phyloP scores from a whole-genome alignment of 192 early-diverging fungal species.

The Allomyces javanicus region DNA sequence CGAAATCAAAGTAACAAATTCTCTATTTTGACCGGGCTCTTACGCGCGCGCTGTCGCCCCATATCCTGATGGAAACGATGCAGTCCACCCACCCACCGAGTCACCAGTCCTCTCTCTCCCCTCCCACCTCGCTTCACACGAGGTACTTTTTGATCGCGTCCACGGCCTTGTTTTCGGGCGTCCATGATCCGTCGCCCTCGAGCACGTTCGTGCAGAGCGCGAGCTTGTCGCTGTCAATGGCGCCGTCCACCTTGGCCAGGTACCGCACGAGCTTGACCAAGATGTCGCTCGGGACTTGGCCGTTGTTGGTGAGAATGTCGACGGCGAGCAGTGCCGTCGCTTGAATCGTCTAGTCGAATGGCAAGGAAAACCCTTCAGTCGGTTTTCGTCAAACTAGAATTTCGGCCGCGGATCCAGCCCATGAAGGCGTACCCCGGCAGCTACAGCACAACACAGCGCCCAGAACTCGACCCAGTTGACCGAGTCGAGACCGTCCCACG shows the following conservation, averaged over 20 bases:
- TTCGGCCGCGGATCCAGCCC: too few relatives aligned
- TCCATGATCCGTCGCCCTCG: too few relatives aligned
- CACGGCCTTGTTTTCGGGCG: too few relatives aligned
- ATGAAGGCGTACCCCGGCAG: slow-evolving; percentile 12
- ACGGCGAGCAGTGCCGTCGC: slow-evolving; percentile 14
- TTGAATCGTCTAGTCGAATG: slow-evolving; percentile 9
- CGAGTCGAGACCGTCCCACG: slow-evolving; percentile 13
- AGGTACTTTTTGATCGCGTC: too few relatives aligned
- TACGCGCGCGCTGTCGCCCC: too few relatives aligned
- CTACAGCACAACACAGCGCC: slow-evolving; percentile 18
- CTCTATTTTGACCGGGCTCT: too few relatives aligned
- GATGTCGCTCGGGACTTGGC: slow-evolving; percentile 6
- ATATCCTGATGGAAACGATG: too few relatives aligned
- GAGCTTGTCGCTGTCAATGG: slow-evolving; percentile 1
- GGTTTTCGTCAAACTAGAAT: neutral
- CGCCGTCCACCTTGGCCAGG: slow-evolving; percentile 11
- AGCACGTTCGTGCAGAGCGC: neutral
- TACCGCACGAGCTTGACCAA: slow-evolving; percentile 13
- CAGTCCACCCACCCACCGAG: too few relatives aligned
- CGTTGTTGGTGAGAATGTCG: slow-evolving; percentile 15
- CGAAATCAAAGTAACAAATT: too few relatives aligned
- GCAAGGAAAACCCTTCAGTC: neutral
- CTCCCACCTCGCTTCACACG: too few relatives aligned
- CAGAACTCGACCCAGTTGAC: slow-evolving; percentile 26
- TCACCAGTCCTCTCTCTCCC: too few relatives aligned